Conservation (phyloP, 371 early-diverging fungal species). For the Zopfochytrium polystomum region DNA sequence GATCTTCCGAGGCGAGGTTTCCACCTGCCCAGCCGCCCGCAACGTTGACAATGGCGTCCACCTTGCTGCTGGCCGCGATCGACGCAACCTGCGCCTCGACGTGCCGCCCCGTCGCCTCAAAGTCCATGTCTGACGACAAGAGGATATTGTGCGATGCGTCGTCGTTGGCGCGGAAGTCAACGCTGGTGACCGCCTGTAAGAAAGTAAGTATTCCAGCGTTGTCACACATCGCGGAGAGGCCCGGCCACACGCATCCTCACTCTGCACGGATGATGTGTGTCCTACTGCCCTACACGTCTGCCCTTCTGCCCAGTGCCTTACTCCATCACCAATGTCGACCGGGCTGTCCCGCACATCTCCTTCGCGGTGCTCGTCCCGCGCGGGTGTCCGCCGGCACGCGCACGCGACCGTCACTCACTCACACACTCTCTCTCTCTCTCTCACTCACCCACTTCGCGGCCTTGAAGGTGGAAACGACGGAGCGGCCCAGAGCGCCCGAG, state of each 20-base stretch:
- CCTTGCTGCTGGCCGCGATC: slow-evolving; percentile 38
- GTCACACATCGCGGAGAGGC: too few species aligned
- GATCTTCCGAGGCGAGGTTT: slow-evolving; percentile 67
- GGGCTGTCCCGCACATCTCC: too few species aligned
- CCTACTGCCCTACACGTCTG: too few species aligned
- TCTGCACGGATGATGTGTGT: too few species aligned
- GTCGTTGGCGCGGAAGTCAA: slow-evolving; percentile 71
- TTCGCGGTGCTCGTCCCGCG: too few species aligned
- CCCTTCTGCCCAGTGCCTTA: too few species aligned
- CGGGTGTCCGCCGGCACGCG: too few species aligned
- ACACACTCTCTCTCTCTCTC: too few species aligned
- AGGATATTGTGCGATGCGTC: slow-evolving; percentile 71
- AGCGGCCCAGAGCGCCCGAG: slow-evolving; percentile 83
- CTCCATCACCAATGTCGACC: too few species aligned
- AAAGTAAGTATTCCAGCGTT: too few species aligned
- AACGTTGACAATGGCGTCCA: slow-evolving; percentile 85
- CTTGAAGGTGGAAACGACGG: slow-evolving; percentile 66
- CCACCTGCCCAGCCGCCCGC: slow-evolving; percentile 98
- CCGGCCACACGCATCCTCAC: too few species aligned
- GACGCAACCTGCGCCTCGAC: slow-evolving; percentile 39
- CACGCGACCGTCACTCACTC: too few species aligned
- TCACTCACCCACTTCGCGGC: slow-evolving; percentile 66
- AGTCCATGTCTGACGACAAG: slow-evolving; percentile 34
- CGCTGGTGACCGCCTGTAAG: slow-evolving; percentile 67
- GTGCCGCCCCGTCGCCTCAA: slow-evolving; percentile 60